Percentiles rank a stretch among this genome's conserved stretches.
Conservation (phyloP, 352 stramenopile species). For the Globisporangium apiculatum region DNA sequence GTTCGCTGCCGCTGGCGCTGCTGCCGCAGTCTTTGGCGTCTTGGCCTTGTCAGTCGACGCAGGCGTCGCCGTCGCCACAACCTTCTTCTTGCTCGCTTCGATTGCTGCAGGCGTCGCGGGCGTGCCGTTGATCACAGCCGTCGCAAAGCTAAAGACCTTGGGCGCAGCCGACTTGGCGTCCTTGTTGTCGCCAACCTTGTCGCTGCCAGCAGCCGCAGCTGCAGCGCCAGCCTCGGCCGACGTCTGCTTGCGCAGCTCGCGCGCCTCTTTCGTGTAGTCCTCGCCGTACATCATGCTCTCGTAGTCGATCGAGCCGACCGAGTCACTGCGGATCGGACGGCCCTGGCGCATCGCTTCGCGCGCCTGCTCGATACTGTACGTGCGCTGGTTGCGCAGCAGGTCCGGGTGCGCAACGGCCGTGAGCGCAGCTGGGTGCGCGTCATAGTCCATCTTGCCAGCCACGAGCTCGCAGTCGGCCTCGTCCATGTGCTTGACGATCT, state of each 20-base stretch:
- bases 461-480: slow-evolving; percentile 73
- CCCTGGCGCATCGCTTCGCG: slow-evolving; percentile 86
- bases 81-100: slow-evolving; percentile 42
- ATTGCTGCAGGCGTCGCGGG: slow-evolving; percentile 26
- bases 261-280: slow-evolving; percentile 84
- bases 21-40: slow-evolving; percentile 15
- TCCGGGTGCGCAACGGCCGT: slow-evolving; percentile 77
- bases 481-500: slow-evolving; percentile 90
- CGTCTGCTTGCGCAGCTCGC: slow-evolving; percentile 58
- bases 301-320: slow-evolving; percentile 83
- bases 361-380: slow-evolving; percentile 90
- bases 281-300: slow-evolving; percentile 89
- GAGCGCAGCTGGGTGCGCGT: slow-evolving; percentile 66
- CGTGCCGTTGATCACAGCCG: slow-evolving; percentile 72
- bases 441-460: slow-evolving; percentile 78
- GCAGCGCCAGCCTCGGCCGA: slow-evolving; percentile 13
- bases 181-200: slow-evolving; percentile 1
- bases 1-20: slow-evolving; percentile 29
- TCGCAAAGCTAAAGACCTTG: slow-evolving; percentile 66
- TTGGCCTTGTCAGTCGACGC: slow-evolving; percentile 20
- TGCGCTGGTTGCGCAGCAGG: slow-evolving; percentile 86
- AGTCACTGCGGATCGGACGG: slow-evolving; percentile 83
- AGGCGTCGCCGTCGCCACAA: slow-evolving; percentile 5
- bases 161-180: slow-evolving; percentile 8
- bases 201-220: neutral